These are phyloP conservation scores for Auriscalpium orientale DNA, from an alignment of 768 basidiomycete species.

Conservation along the genomic window DNA sequence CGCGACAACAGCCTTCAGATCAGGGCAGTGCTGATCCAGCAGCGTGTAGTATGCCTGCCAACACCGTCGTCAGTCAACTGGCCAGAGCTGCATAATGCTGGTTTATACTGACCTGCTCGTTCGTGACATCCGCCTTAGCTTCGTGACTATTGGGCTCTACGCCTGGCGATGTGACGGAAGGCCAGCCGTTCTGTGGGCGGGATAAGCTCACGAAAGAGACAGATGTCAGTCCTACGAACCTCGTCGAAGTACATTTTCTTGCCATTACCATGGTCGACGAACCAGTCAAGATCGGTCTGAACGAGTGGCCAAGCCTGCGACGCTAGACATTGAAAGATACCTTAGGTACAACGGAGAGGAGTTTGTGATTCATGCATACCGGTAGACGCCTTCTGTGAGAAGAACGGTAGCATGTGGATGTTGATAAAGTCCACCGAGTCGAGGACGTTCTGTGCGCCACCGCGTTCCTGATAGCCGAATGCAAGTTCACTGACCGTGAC, in stretches of 20 bases:
- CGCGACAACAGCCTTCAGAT: constrained; percentile 49
- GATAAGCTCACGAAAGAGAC: constrained; percentile 45
- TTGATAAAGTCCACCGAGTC: constrained; percentile 57
- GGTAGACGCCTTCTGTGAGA: constrained; percentile 46
- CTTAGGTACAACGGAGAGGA: neutral
- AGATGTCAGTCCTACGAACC: constrained; percentile 48
- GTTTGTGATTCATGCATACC: constrained; percentile 26
- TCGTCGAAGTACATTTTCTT: constrained; percentile 75
- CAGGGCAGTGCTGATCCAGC: constrained; percentile 54
- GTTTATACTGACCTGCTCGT: constrained; percentile 40
- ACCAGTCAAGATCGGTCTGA: constrained; percentile 54
- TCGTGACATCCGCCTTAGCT: constrained; percentile 55
- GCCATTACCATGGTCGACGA: constrained; percentile 49
- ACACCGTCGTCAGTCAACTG: constrained; percentile 38
- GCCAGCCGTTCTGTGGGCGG: constrained; percentile 65
- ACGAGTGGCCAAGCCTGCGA: constrained; percentile 59
- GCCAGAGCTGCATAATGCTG: constrained; percentile 31
- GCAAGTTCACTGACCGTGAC: constrained; percentile 47
- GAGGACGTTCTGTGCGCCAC: constrained; percentile 47
- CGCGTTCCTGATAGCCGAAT: constrained; percentile 38
- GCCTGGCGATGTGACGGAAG: constrained; percentile 49
- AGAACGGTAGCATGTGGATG: constrained; percentile 68
- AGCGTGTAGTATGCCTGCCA: constrained; percentile 52
- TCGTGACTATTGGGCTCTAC: constrained; percentile 58
- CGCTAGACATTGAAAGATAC: constrained; percentile 27